Evolutionary conservation across 2,329 filamentous ascomycete species (phyloP).

Genomic region (Trichocomaceae sp.): DNA sequence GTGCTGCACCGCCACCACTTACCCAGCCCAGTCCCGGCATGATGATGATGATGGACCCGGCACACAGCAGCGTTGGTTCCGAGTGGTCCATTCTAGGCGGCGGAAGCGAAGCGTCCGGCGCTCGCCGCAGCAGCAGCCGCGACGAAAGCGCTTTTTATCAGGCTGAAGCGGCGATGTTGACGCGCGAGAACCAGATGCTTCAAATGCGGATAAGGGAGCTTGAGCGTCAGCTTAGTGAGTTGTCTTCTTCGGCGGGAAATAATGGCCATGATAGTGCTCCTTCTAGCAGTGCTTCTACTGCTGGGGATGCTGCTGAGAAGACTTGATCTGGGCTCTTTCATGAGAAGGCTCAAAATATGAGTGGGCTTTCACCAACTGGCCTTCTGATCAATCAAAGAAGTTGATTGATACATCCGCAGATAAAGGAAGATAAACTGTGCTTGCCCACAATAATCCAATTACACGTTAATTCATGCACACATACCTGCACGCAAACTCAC

Average conservation of each 20-base stretch:
- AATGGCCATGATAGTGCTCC: background rate
- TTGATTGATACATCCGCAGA: background rate
- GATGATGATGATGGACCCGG: too few relatives aligned
- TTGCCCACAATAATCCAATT: background rate
- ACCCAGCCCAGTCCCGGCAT: constrained; percentile 24
- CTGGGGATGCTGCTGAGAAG: background rate
- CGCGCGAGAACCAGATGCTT: constrained; percentile 45
- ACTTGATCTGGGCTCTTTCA: background rate
- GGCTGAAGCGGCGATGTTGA: constrained; percentile 41
- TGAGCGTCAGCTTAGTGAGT: constrained; percentile 17
- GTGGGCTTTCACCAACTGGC: background rate
- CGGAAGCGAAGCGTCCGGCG: constrained; percentile 21
- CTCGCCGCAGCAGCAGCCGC: constrained; percentile 35
- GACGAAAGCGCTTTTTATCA: constrained; percentile 45
- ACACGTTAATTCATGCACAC: background rate
- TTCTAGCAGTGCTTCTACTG: background rate
- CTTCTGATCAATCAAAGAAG: background rate
- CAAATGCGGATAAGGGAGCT: constrained; percentile 43
- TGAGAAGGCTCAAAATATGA: background rate
- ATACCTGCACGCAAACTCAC: background rate
- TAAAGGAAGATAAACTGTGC: background rate
- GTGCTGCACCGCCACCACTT: background rate
- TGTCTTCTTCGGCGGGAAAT: constrained; percentile 6
- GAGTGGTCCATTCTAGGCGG: constrained; percentile 19
- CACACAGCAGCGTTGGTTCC: constrained; percentile 5